These are phyloP conservation scores for Ciborinia camelliae DNA, from an alignment of 2,329 filamentous ascomycete species.

Conservation along the genomic window DNA sequence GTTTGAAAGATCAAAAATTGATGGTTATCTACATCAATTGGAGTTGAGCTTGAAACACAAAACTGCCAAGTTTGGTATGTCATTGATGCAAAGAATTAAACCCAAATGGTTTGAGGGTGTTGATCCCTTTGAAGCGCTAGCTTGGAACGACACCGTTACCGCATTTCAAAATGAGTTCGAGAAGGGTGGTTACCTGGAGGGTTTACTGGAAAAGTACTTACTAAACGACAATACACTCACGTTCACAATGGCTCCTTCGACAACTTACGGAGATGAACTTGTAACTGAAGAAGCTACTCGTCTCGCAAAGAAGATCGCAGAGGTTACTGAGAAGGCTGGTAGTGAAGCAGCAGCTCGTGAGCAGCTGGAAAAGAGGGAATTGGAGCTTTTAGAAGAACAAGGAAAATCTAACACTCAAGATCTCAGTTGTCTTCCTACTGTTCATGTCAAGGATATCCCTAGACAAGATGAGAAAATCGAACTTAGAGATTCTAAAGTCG, in stretches of 20 bases:
- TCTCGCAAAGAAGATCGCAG: slow-evolving; percentile 69
- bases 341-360: slow-evolving; percentile 68
- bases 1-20: slow-evolving; percentile 86
- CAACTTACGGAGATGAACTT: slow-evolving; percentile 69
- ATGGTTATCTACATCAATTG: slow-evolving; percentile 88
- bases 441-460: slow-evolving; percentile 86
- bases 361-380: slow-evolving; percentile 72
- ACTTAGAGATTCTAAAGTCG: slow-evolving; percentile 62
- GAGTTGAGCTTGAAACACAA: slow-evolving; percentile 95
- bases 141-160: slow-evolving; percentile 85
- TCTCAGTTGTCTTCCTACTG: slow-evolving; percentile 80
- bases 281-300: slow-evolving; percentile 73
- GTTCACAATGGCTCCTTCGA: slow-evolving; percentile 90
- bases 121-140: slow-evolving; percentile 84
- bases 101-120: slow-evolving; percentile 94
- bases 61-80: slow-evolving; percentile 91
- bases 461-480: slow-evolving; percentile 62
- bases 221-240: slow-evolving; percentile 82
- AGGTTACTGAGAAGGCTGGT: slow-evolving; percentile 65
- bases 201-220: slow-evolving; percentile 83
- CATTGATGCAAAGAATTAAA: slow-evolving; percentile 81
- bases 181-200: slow-evolving; percentile 76
- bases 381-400: slow-evolving; percentile 77
- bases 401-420: slow-evolving; percentile 81
- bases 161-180: slow-evolving; percentile 76